A percentile compares a stretch with the other conserved stretches of the same genome.
Evolutionary conservation across 2,329 filamentous ascomycete species (phyloP).

Genomic region (Eurotiales sp.): DNA sequence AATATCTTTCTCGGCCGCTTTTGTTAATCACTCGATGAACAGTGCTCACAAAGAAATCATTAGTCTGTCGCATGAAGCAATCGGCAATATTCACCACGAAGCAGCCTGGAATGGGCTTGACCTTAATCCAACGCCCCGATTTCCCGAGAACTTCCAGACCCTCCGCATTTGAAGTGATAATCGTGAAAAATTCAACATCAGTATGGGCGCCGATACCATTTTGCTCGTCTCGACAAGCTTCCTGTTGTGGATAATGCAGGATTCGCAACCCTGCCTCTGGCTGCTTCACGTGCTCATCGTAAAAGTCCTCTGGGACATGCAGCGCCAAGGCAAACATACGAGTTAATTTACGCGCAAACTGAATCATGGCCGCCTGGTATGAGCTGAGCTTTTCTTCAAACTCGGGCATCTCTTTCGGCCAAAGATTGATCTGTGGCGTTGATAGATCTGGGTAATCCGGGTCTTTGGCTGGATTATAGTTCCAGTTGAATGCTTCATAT

Average conservation of each 20-base stretch:
- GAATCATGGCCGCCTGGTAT: constrained; percentile 5
- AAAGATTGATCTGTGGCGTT: constrained; percentile 7
- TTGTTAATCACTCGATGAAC: constrained; percentile 37
- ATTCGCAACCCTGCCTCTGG: constrained; percentile 40
- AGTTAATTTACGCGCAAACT: constrained; percentile 30
- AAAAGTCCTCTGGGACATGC: constrained; percentile 38
- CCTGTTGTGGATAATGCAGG: constrained; percentile 36
- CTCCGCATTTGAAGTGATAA: constrained; percentile 32
- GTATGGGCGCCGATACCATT: constrained; percentile 34
- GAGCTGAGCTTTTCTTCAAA: constrained; percentile 7
- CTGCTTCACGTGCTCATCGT: constrained; percentile 34
- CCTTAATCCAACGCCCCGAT: constrained; percentile 36
- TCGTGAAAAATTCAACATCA: constrained; percentile 41
- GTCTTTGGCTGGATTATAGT: constrained; percentile 7
- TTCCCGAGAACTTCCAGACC: constrained; percentile 42
- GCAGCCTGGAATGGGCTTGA: constrained; percentile 32
- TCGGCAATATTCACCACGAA: constrained; percentile 43
- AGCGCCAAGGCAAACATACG: constrained; percentile 41
- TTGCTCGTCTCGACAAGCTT: constrained; percentile 25
- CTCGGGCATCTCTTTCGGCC: constrained; percentile 5
- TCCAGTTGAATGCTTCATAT: constrained; percentile 10
- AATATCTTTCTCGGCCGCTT: constrained; percentile 34
- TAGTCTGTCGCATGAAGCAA: constrained; percentile 37
- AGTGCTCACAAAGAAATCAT: constrained; percentile 39
- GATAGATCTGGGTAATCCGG: constrained; percentile 7